Conservation (phyloP, 768 basidiomycete species). For the Mycena amicta region DNA sequence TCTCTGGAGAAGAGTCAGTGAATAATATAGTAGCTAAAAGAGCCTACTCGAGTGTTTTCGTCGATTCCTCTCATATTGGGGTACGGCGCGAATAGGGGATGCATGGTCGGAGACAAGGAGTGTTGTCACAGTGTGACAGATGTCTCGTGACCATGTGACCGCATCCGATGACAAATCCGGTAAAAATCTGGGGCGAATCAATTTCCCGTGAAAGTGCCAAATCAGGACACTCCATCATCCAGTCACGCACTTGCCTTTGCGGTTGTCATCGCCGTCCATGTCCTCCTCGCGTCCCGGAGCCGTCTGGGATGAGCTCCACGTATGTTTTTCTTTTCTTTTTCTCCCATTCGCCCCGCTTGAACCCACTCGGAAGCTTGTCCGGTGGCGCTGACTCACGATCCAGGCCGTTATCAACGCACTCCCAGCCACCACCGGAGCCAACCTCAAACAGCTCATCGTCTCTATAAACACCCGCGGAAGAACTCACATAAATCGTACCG, state of each 20-base stretch:
- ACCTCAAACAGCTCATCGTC: background rate
- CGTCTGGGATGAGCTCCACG: background rate
- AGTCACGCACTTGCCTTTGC: background rate
- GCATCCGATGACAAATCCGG: background rate
- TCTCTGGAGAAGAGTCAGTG: no score
- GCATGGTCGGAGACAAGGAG: no score
- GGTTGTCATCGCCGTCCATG: background rate
- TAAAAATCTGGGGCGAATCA: background rate
- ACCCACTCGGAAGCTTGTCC: background rate
- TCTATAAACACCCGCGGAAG: background rate
- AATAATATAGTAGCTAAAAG: no score
- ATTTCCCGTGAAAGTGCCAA: no score
- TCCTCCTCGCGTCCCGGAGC: background rate
- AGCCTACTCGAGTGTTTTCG: no score
- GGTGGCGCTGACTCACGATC: background rate
- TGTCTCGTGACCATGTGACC: no score
- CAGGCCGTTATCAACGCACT: no score
- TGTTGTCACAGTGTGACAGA: no score
- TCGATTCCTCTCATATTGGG: background rate
- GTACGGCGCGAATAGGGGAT: background rate
- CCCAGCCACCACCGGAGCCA: background rate
- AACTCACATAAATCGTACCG: background rate
- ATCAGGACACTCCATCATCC: background rate
- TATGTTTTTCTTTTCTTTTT: background rate
- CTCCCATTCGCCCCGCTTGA: background rate